Evolutionary conservation across 208 protist genomes (phyloP), one percentile per base, ranked within the genome.

Genomic region (Wallacemonas sp.): DNA sequence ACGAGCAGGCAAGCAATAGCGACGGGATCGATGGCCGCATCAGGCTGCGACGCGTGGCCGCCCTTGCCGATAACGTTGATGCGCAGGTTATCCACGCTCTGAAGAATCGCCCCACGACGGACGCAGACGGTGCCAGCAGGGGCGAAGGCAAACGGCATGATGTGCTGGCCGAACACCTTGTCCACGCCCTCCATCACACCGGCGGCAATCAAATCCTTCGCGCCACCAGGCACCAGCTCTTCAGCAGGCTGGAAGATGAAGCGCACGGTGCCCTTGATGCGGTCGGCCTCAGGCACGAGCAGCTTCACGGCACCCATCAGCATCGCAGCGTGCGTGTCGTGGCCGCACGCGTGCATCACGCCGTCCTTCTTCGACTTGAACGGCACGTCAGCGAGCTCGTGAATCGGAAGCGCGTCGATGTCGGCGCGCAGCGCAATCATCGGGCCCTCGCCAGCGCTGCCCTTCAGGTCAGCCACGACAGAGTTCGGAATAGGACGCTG

Each of bases 231-330:
- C 41, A 57, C 55, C 39, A 77, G 70, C 68, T 92, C 81, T 69
- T 89, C 78, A 0, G 77, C 77, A 67, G 78, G 82, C 70, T 87
- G 82, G 57, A 87, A 87, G n/a, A 89, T 72, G 59, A 92, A 92
- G 39, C 81, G 86, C 38, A 92, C 78, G 11, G 82, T 86, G 55
- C 81, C 82, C 25, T 72, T 55, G 61, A 87, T 80, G 57, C 68
- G 67, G 36, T 80, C 67, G 69, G 67, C 65, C 70, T 80, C 67
- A 48, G 67, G 70, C 23, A 73, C 76, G 18, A 89, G 69, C 49
- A 89, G 61, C 72, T 85, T 83, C 18, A 74, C 80, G 0, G 80
- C 82, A 33, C 76, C 82, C 29, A 92, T 57, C 41, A 89, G 76
- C n/a, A n/a, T n/a, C n/a, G n/a, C n/a, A n/a, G n/a, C n/a, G n/a